phyloP scores from a whole-genome alignment of 768 basidiomycete genomes.

The Amanita molliuscula region DNA sequence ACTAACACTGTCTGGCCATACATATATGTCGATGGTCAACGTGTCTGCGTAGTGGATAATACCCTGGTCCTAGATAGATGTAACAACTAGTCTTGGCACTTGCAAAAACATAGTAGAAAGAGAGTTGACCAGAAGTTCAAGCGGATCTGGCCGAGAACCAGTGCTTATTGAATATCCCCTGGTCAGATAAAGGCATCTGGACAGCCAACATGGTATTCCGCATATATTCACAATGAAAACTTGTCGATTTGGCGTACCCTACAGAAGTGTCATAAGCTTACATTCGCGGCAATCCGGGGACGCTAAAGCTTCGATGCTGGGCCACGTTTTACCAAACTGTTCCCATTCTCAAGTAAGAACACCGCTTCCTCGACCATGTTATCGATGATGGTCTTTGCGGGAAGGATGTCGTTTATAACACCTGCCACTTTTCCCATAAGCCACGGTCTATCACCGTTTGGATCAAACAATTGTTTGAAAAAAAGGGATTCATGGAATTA shows the following conservation, averaged over 20 bases:
- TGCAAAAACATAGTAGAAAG: too few species aligned
- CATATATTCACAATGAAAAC: too few species aligned
- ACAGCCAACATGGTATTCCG: too few species aligned
- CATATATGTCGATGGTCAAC: too few species aligned
- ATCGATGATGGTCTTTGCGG: slow-evolving; percentile 78
- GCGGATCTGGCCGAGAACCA: too few species aligned
- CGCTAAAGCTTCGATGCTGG: slow-evolving; percentile 40
- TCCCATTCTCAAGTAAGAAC: slow-evolving; percentile 23
- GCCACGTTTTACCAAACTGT: slow-evolving; percentile 23
- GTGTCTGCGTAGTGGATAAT: too few species aligned
- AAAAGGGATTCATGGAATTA: slow-evolving; percentile 5
- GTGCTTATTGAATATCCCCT: too few species aligned
- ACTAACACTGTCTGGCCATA: too few species aligned
- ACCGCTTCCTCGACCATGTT: slow-evolving; percentile 49
- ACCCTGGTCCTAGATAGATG: too few species aligned
- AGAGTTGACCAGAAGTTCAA: too few species aligned
- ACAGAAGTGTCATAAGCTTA: not conserved
- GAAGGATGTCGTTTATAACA: slow-evolving; percentile 63
- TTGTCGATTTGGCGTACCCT: not conserved
- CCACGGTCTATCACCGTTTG: slow-evolving; percentile 33
- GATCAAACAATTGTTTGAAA: not conserved
- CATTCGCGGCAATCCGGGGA: not conserved
- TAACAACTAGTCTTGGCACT: too few species aligned
- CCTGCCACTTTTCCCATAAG: slow-evolving; percentile 79
- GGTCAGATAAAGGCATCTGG: too few species aligned